phyloP scores from a whole-genome alignment of 345 rosid genomes.

The Citropsis articulata region DNA sequence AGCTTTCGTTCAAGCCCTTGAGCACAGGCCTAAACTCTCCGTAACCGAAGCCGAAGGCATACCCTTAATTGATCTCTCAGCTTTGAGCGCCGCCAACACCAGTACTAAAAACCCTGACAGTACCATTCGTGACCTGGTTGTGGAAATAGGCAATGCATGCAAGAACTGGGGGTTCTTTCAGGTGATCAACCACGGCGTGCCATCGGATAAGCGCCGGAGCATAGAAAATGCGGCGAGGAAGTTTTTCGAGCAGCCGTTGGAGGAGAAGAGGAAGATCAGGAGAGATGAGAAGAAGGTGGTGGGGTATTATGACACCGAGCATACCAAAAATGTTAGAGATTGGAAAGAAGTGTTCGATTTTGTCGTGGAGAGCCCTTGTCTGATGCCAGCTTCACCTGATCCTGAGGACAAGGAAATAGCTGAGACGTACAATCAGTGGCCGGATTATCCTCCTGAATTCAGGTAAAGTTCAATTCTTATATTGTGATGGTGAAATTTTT shows the following conservation, averaged over 20 bases:
- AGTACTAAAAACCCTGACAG: neutral
- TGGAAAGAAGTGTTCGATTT: conserved; percentile 54
- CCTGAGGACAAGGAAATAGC: conserved; percentile 20
- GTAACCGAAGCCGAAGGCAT: conserved; percentile 25
- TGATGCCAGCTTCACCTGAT: conserved; percentile 23
- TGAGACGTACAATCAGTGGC: neutral
- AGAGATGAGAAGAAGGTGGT: conserved; percentile 20
- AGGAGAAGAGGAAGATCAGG: conserved; percentile 39
- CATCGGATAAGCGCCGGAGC: conserved; percentile 14
- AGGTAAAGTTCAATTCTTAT: neutral
- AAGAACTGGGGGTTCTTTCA: conserved; percentile 42
- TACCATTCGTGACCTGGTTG: conserved; percentile 14
- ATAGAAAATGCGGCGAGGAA: conserved; percentile 21
- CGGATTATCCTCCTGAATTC: conserved; percentile 26
- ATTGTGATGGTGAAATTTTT: neutral
- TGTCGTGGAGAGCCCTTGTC: conserved; percentile 17
- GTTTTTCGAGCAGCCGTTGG: conserved; percentile 29
- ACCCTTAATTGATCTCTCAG: conserved; percentile 36
- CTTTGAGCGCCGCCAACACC: neutral
- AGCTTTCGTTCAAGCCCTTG: conserved; percentile 31
- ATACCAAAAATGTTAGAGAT: conserved; percentile 53
- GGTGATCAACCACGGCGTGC: conserved; percentile 50
- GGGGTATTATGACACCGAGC: conserved; percentile 44
- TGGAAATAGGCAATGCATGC: conserved; percentile 34
- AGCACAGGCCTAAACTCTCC: conserved; percentile 31